These are phyloP conservation scores for Beauveria sp. DNA, from an alignment of 2,329 filamentous ascomycete genomes.

Conservation along the genomic window DNA sequence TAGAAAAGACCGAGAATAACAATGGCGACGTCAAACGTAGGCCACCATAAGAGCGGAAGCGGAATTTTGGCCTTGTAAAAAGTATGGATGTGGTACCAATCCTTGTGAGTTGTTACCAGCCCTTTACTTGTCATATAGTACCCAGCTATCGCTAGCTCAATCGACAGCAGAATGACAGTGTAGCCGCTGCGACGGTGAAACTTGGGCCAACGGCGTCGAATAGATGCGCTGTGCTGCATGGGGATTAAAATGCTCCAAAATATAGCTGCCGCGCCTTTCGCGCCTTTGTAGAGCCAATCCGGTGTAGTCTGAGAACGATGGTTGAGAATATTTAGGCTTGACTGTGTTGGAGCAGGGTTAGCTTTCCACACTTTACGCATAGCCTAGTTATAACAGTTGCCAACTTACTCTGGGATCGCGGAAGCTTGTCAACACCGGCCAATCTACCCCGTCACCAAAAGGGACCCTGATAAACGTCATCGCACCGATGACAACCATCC, in stretches of 20 bases:
- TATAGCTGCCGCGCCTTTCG: background rate
- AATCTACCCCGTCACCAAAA: background rate
- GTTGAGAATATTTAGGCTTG: background rate
- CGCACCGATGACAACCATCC: background rate
- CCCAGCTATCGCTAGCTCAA: background rate
- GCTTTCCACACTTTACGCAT: background rate
- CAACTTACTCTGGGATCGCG: background rate
- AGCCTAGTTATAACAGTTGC: background rate
- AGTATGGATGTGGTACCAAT: background rate
- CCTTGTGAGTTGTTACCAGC: background rate
- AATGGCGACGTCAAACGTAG: background rate
- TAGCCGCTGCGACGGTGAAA: background rate
- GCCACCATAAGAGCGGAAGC: background rate
- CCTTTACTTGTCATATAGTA: background rate
- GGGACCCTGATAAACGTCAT: background rate
- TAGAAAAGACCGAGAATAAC: background rate
- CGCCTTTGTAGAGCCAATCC: conserved; percentile 2
- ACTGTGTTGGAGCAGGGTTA: background rate
- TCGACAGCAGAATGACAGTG: background rate
- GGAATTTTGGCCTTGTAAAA: background rate
- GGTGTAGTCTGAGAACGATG: background rate
- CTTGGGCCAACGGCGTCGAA: background rate
- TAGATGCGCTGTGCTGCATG: background rate
- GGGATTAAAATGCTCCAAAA: background rate
- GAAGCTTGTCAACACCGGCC: background rate